These are phyloP conservation scores for Capronia americana DNA, from an alignment of 2,329 filamentous ascomycete species.

Conservation along the genomic window DNA sequence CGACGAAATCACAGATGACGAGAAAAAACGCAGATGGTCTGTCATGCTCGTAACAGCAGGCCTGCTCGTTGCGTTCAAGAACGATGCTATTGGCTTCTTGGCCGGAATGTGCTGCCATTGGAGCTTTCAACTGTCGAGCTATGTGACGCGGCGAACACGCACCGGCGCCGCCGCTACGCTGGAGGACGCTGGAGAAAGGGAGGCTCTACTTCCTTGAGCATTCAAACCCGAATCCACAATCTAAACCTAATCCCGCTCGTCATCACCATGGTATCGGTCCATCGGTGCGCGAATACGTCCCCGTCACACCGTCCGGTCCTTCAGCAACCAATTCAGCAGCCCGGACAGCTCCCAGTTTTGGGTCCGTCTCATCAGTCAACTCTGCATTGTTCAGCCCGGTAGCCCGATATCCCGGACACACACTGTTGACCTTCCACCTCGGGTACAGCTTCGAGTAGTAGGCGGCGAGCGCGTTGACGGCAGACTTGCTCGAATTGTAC, in stretches of 20 bases:
- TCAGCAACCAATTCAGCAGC: constrained; percentile 36
- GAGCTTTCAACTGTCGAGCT: constrained; percentile 60
- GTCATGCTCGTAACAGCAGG: constrained; percentile 90
- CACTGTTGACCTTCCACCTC: constrained; percentile 36
- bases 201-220: constrained; percentile 29
- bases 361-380: constrained; percentile 34
- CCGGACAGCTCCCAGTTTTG: constrained; percentile 32
- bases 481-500: constrained; percentile 36
- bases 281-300: constrained; percentile 33
- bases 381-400: constrained; percentile 28
- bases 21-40: constrained; percentile 78
- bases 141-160: constrained; percentile 10
- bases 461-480: constrained; percentile 33
- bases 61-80: constrained; percentile 81
- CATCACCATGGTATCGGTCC: constrained; percentile 35
- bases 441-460: constrained; percentile 36
- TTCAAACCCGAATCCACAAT: neutral
- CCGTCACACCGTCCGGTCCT: constrained; percentile 32
- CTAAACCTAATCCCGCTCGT: neutral
- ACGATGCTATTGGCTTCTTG: constrained; percentile 85
- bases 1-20: constrained; percentile 45
- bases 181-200: constrained; percentile 22
- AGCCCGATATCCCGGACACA: constrained; percentile 36
- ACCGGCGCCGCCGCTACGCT: neutral
- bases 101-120: constrained; percentile 81